Percentiles rank a stretch among this genome's conserved stretches.
Evolutionary conservation across 371 early-diverging fungal species (phyloP).

Genomic region (Circinella minor): DNA sequence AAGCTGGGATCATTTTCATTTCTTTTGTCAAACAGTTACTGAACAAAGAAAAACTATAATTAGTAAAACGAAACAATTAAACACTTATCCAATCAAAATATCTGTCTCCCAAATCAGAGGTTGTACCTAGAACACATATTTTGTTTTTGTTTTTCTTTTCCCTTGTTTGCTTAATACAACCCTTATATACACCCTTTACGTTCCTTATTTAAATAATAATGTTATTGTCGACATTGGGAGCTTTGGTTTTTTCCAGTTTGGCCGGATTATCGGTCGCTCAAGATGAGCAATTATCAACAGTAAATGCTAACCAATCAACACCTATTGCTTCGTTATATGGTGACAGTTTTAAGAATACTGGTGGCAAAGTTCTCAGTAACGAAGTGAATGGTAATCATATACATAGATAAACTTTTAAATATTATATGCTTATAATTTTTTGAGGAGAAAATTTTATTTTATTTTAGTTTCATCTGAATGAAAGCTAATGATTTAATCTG

Average conservation of each 20-base stretch:
- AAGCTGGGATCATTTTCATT: too few relatives aligned
- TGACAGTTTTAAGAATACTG: conserved; percentile 35
- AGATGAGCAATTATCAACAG: conserved; percentile 14
- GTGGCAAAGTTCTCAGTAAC: conserved; percentile 46
- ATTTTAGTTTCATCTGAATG: neutral
- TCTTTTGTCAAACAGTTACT: neutral
- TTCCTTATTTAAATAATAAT: conserved; percentile 12
- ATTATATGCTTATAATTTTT: too few relatives aligned
- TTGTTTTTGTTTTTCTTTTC: neutral
- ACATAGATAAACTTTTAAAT: neutral
- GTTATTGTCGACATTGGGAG: conserved; percentile 22
- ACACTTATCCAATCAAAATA: conserved; percentile 4
- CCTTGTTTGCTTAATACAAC: neutral
- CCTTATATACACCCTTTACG: neutral
- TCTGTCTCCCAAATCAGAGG: neutral
- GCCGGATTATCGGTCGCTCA: conserved; percentile 10
- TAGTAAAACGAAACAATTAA: conserved; percentile 5
- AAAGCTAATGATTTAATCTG: neutral
- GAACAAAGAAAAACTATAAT: neutral
- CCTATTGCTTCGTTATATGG: conserved; percentile 34
- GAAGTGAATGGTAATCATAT: conserved; percentile 46
- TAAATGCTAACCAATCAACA: conserved; percentile 9
- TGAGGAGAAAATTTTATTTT: neutral
- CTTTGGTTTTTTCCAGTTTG: conserved; percentile 18
- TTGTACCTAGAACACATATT: neutral